phyloP scores from a whole-genome alignment of 345 rosid genomes.

The Boechera divaricarpa region DNA sequence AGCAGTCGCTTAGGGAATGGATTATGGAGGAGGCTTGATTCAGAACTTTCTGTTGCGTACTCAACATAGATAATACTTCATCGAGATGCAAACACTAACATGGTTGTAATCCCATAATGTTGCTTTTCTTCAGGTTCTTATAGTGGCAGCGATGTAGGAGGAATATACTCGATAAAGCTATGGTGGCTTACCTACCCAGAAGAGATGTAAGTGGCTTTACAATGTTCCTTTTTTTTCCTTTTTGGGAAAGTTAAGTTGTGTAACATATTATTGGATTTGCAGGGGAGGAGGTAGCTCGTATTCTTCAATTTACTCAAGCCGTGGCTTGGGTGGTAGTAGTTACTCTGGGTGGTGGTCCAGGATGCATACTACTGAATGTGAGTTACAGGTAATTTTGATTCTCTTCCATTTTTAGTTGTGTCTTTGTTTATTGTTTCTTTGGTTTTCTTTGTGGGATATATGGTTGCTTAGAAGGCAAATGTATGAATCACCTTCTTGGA shows the following conservation, averaged over 20 bases:
- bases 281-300: constrained; percentile 96
- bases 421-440: not conserved
- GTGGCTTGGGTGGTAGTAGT: constrained; percentile 76
- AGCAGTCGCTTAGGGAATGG: constrained; percentile 79
- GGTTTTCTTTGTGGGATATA: constrained; percentile 13
- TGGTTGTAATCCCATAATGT: constrained; percentile 26
- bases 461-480: constrained; percentile 30
- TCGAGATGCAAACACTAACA: constrained; percentile 1
- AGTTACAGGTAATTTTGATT: constrained; percentile 43
- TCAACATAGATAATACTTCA: constrained; percentile 19
- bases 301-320: constrained; percentile 83
- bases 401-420: constrained; percentile 17
- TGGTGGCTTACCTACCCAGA: constrained; percentile 72
- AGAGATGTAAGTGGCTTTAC: constrained; percentile 64
- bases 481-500: not conserved
- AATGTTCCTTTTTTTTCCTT: not conserved
- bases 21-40: constrained; percentile 74
- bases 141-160: constrained; percentile 69
- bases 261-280: constrained; percentile 29
- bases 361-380: constrained; percentile 87
- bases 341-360: constrained; percentile 91
- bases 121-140: constrained; percentile 69
- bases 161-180: constrained; percentile 73
- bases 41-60: constrained; percentile 30
- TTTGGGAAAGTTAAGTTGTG: not conserved